Conservation (phyloP, 768 basidiomycete species). For the Pleurotus salmoneostramineus region DNA sequence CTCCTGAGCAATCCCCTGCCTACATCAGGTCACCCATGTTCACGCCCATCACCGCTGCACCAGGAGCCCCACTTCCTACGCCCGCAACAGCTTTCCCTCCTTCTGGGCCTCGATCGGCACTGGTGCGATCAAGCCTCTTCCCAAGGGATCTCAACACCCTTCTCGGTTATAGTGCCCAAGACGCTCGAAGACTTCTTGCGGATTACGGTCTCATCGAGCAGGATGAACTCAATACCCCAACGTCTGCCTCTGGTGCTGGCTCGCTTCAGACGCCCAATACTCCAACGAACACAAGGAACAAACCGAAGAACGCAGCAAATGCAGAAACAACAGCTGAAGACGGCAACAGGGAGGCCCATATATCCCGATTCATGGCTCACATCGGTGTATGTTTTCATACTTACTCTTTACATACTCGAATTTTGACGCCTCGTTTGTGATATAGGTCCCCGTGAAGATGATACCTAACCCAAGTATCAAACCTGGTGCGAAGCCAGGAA, state of each 20-base stretch:
- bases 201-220: conserved; percentile 38
- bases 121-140: conserved; percentile 35
- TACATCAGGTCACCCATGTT: conserved; percentile 13
- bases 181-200: conserved; percentile 32
- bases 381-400: conserved; percentile 35
- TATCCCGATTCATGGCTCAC: conserved; percentile 43
- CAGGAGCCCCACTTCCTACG: conserved; percentile 9
- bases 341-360: conserved; percentile 27
- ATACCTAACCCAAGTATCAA: background rate
- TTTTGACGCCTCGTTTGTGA: background rate
- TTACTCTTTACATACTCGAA: background rate
- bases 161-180: conserved; percentile 37
- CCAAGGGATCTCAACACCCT: conserved; percentile 43
- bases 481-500: conserved; percentile 1
- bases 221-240: background rate
- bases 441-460: conserved; percentile 5
- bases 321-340: conserved; percentile 14
- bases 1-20: conserved; percentile 41
- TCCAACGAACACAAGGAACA: background rate
- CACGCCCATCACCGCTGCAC: conserved; percentile 17
- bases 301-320: background rate
- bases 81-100: conserved; percentile 8
- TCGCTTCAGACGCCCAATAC: conserved; percentile 10
- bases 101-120: background rate
- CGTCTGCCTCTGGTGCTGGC: background rate